Base-by-base conservation (phyloP, 2,329 filamentous ascomycete species). In the Alternaria arborescens region DNA sequence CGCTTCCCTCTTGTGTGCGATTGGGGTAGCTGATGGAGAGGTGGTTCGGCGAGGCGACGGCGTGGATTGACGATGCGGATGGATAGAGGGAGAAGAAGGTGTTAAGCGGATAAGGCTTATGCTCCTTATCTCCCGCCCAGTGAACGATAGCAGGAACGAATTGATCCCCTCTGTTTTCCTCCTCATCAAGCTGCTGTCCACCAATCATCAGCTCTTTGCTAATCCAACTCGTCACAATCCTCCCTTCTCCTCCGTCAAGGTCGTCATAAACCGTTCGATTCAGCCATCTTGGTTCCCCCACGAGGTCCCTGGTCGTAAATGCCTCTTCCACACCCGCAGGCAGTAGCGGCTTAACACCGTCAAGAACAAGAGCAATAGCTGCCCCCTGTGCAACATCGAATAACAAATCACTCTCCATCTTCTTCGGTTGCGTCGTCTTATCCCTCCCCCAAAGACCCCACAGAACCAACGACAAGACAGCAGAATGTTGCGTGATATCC, bases 121-220 rank as follows among this genome's bases (percentile, higher is more conserved):
- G 80, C 0, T 53, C 48, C 12, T 76, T 72, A 52, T 83, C 81
- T 1, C 77, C 72, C 10, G 80, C 80, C 82, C 81, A 83, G 63
- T 83, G 82, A 1, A 82, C 80, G 34, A 82, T 81, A 4, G 81
- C 80, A 3, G 82, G 82, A 0, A 82, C 80, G 57, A 71, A 71
- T 38, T 71, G 69, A 43, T 71, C 65, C 4, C 69, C 69, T 14
- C 69, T 52, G 2, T 73, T 69, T 28, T 52, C 53, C 3, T 48
- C 44, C 18, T 65, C 62, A 8, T 54, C 50, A 14, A 65, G 22
- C 28, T 53, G 55, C 14, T 65, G 56, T 0, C 52, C 62, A 20
- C 82, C 82, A 18, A 82, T 79, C 81, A 83, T 83, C 42, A 83
- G 65, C 8, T 75, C 66, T 5, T 80, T 72, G 40, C 78, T 80